A percentile compares a stretch with the other conserved stretches of the same genome.
phyloP scores from a whole-genome alignment of 805 yeast species.

The Yamadazyma insecticola region DNA sequence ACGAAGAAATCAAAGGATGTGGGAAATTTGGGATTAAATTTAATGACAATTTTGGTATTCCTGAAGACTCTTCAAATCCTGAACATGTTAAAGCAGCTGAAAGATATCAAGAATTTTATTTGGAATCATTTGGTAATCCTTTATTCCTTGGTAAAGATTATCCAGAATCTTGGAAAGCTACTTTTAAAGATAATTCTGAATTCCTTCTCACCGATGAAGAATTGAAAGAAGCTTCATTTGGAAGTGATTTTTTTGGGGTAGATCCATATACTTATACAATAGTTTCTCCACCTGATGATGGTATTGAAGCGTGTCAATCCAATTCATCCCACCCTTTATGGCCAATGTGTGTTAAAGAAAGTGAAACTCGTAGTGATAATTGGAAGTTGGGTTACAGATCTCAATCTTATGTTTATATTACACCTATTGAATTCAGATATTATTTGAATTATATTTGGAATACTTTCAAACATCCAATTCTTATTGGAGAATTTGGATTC shows the following conservation, averaged over 20 bases:
- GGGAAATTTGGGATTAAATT: conserved; percentile 22
- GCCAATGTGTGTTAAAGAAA: conserved; percentile 21
- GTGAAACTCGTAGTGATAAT: conserved; percentile 10
- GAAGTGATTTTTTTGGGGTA: conserved; percentile 28
- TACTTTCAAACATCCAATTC: conserved; percentile 19
- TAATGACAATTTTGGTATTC: conserved; percentile 22
- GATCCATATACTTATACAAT: conserved; percentile 23
- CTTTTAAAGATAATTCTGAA: conserved; percentile 12
- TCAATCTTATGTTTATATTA: conserved; percentile 17
- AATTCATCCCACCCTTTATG: conserved; percentile 15
- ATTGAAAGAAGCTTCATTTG: conserved; percentile 15
- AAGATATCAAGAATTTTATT: conserved; percentile 18
- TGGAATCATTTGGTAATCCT: conserved; percentile 25
- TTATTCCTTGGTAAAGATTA: conserved; percentile 25
- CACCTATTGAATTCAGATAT: conserved; percentile 20
- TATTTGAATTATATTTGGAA: conserved; percentile 21
- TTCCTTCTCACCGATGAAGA: conserved; percentile 20
- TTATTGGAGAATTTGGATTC: conserved; percentile 31
- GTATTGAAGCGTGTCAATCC: conserved; percentile 19
- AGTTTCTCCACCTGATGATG: conserved; percentile 15
- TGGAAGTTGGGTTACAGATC: conserved; percentile 20
- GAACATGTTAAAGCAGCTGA: conserved; percentile 21
- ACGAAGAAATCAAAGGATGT: conserved; percentile 19
- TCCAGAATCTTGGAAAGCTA: conserved; percentile 18
- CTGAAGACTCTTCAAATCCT: conserved; percentile 17